A percentile compares a stretch with the other conserved stretches of the same genome.
These are phyloP conservation scores for Calocybe cyanea DNA, from an alignment of 768 basidiomycete species.

Conservation along the genomic window DNA sequence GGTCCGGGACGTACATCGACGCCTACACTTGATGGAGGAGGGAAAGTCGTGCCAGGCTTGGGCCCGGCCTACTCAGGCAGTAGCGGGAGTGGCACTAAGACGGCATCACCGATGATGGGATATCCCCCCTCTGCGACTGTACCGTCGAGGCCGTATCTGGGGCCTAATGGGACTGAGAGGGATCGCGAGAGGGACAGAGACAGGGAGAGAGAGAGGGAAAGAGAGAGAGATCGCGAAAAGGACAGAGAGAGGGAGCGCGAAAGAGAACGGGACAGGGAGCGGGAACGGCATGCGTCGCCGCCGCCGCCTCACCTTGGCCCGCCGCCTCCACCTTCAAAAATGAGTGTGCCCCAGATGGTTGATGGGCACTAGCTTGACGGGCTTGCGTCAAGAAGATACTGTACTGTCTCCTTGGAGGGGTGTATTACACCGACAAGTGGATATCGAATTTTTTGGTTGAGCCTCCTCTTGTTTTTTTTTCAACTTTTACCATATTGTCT, in stretches of 20 bases:
- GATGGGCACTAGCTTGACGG: conserved; percentile 29
- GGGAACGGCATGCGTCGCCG: conserved; percentile 23
- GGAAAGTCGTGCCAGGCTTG: conserved; percentile 10
- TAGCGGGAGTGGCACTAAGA: conserved; percentile 21
- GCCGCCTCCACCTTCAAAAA: conserved; percentile 34
- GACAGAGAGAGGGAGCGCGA: conserved; percentile 21
- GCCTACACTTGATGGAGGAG: conserved; percentile 19
- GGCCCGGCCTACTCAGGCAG: conserved; percentile 13
- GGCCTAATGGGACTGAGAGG: conserved; percentile 25
- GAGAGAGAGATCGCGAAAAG: conserved; percentile 20
- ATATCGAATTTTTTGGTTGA: no score
- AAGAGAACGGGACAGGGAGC: conserved; percentile 20
- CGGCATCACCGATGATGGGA: conserved; percentile 28
- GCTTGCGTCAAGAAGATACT: no score
- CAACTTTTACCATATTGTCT: no score
- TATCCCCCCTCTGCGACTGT: conserved; percentile 19
- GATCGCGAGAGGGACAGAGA: conserved; percentile 11
- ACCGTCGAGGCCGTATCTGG: conserved; percentile 13
- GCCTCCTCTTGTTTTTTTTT: no score
- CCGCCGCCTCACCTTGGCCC: conserved; percentile 25
- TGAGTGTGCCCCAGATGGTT: conserved; percentile 39
- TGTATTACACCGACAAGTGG: no score
- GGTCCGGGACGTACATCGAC: conserved; percentile 22
- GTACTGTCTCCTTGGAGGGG: no score
- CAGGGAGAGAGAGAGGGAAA: conserved; percentile 9